Percentiles rank a stretch among this genome's conserved stretches.
phyloP scores from a whole-genome alignment of 192 early-diverging fungal species.

The Umbelopsis sp. region DNA sequence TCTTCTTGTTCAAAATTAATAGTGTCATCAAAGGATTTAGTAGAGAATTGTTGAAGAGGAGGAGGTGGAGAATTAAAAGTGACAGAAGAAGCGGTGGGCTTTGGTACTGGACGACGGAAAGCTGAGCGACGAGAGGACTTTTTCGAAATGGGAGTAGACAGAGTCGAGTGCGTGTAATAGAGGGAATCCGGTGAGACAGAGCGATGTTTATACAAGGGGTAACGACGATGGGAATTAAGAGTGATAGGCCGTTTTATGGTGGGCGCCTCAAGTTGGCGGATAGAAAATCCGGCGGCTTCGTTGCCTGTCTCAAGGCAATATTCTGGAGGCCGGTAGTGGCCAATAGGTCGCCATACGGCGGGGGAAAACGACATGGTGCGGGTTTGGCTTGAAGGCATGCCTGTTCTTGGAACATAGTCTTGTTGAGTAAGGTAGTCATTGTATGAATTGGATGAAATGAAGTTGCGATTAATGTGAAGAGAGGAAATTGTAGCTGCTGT shows the following conservation, averaged over 20 bases:
- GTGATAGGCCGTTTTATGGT: neutral
- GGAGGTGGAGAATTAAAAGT: constrained; percentile 7
- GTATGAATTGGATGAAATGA: constrained; percentile 1
- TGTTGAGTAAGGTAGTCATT: constrained; percentile 1
- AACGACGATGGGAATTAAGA: neutral
- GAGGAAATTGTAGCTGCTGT: constrained; percentile 4
- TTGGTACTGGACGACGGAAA: neutral
- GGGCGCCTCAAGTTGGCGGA: constrained; percentile 13
- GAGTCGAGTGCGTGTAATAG: constrained; percentile 8
- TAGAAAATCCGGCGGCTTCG: constrained; percentile 9
- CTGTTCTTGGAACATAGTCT: constrained; percentile 14
- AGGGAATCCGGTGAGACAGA: constrained; percentile 17
- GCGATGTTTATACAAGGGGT: neutral
- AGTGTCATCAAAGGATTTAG: neutral
- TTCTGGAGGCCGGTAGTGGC: constrained; percentile 1
- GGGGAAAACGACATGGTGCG: neutral
- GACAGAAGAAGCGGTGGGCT: constrained; percentile 1
- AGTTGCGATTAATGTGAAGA: neutral
- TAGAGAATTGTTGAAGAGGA: constrained; percentile 8
- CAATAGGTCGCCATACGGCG: constrained; percentile 2
- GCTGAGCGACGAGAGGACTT: constrained; percentile 6
- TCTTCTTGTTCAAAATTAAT: neutral
- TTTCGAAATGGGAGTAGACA: neutral
- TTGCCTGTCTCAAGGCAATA: neutral
- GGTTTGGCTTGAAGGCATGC: neutral